Evolutionary conservation across 2,329 filamentous ascomycete species (phyloP), one percentile per base, ranked within the genome.

Genomic region (Cordyceps fumosorosea): DNA sequence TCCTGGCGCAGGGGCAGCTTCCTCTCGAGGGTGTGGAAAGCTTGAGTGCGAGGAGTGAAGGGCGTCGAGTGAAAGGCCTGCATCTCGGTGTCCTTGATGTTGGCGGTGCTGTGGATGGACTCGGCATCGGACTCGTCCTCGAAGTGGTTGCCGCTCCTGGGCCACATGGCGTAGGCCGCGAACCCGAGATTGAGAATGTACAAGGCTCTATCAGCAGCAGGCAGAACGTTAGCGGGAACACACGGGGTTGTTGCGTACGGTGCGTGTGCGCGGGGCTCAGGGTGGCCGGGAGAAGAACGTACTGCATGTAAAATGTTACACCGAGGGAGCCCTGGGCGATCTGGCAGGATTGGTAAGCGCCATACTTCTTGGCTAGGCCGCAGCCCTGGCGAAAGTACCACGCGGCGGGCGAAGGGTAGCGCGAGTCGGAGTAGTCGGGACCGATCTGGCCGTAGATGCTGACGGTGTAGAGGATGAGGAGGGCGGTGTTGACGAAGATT

Each of bases 361-460:
- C 75, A 64, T 80, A 80, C 5, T 80, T 77, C 59, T 77, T 77
- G 2, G 87, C 86, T 44, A 88, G 79, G 59, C 74, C 78, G 75
- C 90, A 93, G 64, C 83, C 84, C 72, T 89, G 85, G 60, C 83
- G 82, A 67, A 93, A 84, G 72, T 92, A 93, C 90, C 90, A 93
- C 7, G 89, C 82, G 29, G 84, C 80, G 29, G 80, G 78, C 68
- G 86, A 86, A 5, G 82, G 82, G 68, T 86, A 82, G 50, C 78
- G 73, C 6, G 83, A 75, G 73, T 93, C 89, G 66, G 83, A 84
- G 69, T 87, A 84, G 75, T 93, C 90, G 34, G 88, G 87, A 12
- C 87, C 86, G 60, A 88, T 85, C 73, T 93, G 89, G 55, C 88
- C 86, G 72, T 87, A 86, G 63, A 88, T 76, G 73, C 85, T 88